Conservation (phyloP, 371 early-diverging fungal genomes). For the Apophysomyces sp. region DNA sequence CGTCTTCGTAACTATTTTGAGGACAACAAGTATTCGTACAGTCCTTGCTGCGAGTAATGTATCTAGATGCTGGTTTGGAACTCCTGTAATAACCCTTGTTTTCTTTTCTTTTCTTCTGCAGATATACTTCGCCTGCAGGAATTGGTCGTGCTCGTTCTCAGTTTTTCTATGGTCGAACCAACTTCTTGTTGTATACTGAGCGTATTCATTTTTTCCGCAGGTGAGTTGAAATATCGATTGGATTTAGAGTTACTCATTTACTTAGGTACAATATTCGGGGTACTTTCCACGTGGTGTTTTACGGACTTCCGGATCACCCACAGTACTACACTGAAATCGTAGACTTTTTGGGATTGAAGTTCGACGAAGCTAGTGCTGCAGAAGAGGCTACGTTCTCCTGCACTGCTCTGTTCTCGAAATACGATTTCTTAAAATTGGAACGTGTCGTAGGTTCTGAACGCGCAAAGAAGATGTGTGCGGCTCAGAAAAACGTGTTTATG, state of each 20-base stretch:
- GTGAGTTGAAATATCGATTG: too few relatives aligned
- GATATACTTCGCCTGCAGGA: conserved; percentile 65
- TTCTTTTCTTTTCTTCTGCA: conserved; percentile 11
- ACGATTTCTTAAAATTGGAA: conserved; percentile 85
- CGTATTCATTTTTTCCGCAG: conserved; percentile 93
- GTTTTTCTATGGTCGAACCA: conserved; percentile 80
- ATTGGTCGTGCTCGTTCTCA: conserved; percentile 75
- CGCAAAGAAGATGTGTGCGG: conserved; percentile 72
- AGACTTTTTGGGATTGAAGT: conserved; percentile 58
- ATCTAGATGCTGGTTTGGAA: conserved; percentile 21
- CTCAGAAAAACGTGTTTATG: conserved; percentile 68
- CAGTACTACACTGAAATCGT: conserved; percentile 90
- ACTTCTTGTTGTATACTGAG: conserved; percentile 86
- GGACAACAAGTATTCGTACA: conserved; percentile 74
- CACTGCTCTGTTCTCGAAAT: conserved; percentile 77
- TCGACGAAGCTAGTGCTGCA: conserved; percentile 48
- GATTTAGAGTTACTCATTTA: too few relatives aligned
- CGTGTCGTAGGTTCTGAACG: conserved; percentile 85
- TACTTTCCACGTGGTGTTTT: conserved; percentile 84
- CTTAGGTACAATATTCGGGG: conserved; percentile 82
- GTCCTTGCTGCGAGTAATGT: conserved; percentile 72
- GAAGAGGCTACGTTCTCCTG: conserved; percentile 65
- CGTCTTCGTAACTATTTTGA: conserved; percentile 85
- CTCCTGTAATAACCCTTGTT: not conserved
- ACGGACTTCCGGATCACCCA: conserved; percentile 84